These are phyloP conservation scores for Penicillium cataractarum DNA, from an alignment of 495 filamentous ascomycete species.

Conservation along the genomic window DNA sequence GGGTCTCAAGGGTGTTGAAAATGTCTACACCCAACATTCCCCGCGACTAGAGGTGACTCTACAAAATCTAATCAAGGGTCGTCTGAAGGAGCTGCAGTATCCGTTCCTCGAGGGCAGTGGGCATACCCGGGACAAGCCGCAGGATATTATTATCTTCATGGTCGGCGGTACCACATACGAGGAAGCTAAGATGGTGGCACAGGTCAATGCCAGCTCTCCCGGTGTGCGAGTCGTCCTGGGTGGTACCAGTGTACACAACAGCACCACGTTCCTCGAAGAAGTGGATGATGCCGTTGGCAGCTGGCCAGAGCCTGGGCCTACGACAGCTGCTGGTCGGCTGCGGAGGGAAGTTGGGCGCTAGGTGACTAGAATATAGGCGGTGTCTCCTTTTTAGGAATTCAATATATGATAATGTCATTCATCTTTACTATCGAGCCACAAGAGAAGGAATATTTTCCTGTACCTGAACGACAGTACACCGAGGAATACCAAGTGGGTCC, in stretches of 20 bases:
- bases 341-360: conserved; percentile 61
- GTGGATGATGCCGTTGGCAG: conserved; percentile 75
- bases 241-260: conserved; percentile 84
- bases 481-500: conserved; percentile 3
- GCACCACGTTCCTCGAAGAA: conserved; percentile 83
- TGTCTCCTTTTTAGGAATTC: neutral
- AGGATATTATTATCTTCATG: conserved; percentile 94
- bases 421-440: neutral
- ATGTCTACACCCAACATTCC: conserved; percentile 97
- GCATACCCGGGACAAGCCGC: conserved; percentile 87
- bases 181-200: conserved; percentile 90
- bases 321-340: conserved; percentile 72
- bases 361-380: neutral
- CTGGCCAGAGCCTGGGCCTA: conserved; percentile 76
- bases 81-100: conserved; percentile 80
- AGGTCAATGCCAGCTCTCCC: conserved; percentile 87
- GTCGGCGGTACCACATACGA: conserved; percentile 93
- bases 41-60: conserved; percentile 84
- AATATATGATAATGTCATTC: conserved; percentile 5
- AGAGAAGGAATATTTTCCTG: too few species aligned
- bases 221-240: conserved; percentile 87
- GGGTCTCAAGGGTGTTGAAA: conserved; percentile 94
- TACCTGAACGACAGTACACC: too few species aligned
- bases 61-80: conserved; percentile 89
- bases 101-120: conserved; percentile 89